Base-by-base conservation (phyloP, 2,329 filamentous ascomycete species). In the Hyphodiscus sp. region DNA sequence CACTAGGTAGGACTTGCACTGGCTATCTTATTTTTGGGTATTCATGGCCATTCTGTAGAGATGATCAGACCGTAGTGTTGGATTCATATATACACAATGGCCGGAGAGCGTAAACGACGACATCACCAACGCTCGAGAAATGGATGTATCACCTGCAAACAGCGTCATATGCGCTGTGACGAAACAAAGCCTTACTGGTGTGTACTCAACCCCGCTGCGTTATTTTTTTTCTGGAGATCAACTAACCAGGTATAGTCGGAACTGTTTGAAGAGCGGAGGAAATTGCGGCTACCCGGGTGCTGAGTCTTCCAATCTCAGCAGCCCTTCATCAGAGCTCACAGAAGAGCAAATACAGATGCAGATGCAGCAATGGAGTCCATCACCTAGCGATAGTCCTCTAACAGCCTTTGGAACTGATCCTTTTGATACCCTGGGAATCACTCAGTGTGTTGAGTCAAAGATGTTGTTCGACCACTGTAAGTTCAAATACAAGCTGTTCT, bases 381-480 rank as follows among this genome's bases (percentile, higher is more conserved):
- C 19, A 47, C 20, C 23, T 11, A 15, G 2, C 16, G 11, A 38
- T 13, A 38, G 33, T 38, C 33, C 42, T 44, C 42, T 23, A 44
- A 18, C 19, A 41, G 41, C 29, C n/a, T n/a, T 41, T 16, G 45
- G 41, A 15, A 46, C 13, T 15, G 54, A 56, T 46, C 54, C 54
- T 5, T 56, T 56, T 41, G 20, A 51, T 33, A 19, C 41, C 2
- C 45, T 56, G 30, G 47, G 47, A 20, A 9, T 51, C 10, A 15
- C 20, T 16, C 11, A 47, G n/a, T 44, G 18, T 23, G n/a, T 20
- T 13, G 26, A 54, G 4, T 50, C 43, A 20, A 38, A 38, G 33
- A 38, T 38, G 33, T 23, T 50, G 18, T 43, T 50, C 4, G 48
- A 50, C 29, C 50, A 52, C 47, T 50, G 50, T 52, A 16, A 38